These are phyloP conservation scores for Marasmius sp. DNA, from an alignment of 1,284 basidiomycete genomes.

Conservation along the genomic window DNA sequence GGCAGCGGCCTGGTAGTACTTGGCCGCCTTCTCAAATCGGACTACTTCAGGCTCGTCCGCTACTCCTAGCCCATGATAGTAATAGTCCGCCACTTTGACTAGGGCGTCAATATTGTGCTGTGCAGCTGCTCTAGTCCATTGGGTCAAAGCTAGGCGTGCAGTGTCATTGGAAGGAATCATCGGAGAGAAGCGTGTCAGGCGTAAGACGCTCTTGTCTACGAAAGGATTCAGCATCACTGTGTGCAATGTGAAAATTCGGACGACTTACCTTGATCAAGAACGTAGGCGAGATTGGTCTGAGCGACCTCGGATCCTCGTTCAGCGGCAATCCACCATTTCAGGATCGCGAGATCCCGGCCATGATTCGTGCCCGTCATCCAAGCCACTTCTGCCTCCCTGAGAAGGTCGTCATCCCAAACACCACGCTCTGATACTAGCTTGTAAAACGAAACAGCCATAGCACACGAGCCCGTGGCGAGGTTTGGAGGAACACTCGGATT, in stretches of 20 bases:
- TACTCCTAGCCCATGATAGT: conserved; percentile 86
- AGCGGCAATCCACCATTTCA: conserved; percentile 94
- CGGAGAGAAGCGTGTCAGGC: conserved; percentile 67
- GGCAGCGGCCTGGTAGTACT: conserved; percentile 91
- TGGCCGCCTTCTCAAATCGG: conserved; percentile 84
- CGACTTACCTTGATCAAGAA: conserved; percentile 82
- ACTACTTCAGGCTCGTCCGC: conserved; percentile 57
- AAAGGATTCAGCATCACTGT: not conserved
- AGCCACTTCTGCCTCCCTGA: conserved; percentile 78
- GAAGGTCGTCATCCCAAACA: conserved; percentile 83
- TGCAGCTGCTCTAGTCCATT: conserved; percentile 93
- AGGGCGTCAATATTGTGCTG: conserved; percentile 95
- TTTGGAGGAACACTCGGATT: conserved; percentile 41
- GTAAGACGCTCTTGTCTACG: conserved; percentile 73
- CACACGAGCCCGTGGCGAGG: conserved; percentile 68
- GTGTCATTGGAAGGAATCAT: conserved; percentile 73
- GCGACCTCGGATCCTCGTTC: conserved; percentile 92
- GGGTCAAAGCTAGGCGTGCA: conserved; percentile 80
- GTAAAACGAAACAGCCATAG: conserved; percentile 86
- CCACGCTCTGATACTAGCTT: conserved; percentile 89
- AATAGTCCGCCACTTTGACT: conserved; percentile 96
- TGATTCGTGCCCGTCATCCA: conserved; percentile 75
- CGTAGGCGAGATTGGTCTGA: conserved; percentile 94
- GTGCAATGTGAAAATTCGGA: not conserved
- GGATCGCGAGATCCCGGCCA: conserved; percentile 71